Evolutionary conservation across 306 rosid species (phyloP), one percentile per base, ranked within the genome.

Genomic region (Vicia villosa): DNA sequence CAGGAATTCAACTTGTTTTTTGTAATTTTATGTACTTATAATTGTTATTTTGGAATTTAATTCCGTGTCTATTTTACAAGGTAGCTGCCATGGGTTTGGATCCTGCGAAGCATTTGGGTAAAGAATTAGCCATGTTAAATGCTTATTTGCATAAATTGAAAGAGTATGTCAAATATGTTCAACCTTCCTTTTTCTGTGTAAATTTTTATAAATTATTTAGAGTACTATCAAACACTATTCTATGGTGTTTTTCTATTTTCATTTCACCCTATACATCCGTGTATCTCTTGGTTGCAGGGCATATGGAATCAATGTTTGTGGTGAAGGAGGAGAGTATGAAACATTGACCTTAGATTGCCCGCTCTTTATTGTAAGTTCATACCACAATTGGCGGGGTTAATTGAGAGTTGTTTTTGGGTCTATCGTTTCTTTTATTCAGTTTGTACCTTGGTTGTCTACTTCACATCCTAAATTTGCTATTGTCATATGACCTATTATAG

Each of bases 291-390:
- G 62, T 69, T 74, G 68, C 86, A 93, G 98, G 77, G 68, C 85
- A 75, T 93, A 86, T 74, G 98, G 97, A 76, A 85, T 86, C 68
- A 93, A 90, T 75, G 96, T 90, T 32, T 93, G 98, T 10, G 98
- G 98, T 34, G 98, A 93, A 88, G 98, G 96, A 82, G 97, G 98
- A 56, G 98, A 93, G 77, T 93, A 90, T 84, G 98, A 93, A 79
- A 88, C 98, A 2, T 80, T 93, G 84, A 90, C 96, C 66, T 91
- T 93, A 71, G 97, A 93, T 73, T 93, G 98, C 81, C 91, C 98
- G 0, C 98, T 93, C 40, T 93, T 93, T 74, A 65, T 68, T 68
- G 98, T 90, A 80, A 85, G 96, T 82, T 77, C 66, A 68, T 62
- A 11, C 66, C 34, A 32, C 61, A 15, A 32, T 21, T 63, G 19